These are phyloP conservation scores for Trichophyton schoenleinii DNA, from an alignment of 2,329 filamentous ascomycete genomes.

Conservation along the genomic window DNA sequence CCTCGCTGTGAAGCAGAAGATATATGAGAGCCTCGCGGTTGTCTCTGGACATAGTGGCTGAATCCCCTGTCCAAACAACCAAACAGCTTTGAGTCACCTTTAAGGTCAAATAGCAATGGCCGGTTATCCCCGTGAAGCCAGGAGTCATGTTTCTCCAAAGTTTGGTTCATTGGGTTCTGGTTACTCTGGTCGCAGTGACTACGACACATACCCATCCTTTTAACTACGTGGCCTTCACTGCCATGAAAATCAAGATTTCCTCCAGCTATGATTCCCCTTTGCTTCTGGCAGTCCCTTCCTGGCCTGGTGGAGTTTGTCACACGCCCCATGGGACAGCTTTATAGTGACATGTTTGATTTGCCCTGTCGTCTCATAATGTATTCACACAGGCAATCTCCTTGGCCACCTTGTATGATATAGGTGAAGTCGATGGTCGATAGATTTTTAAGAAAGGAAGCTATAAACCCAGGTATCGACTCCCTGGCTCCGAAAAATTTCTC, in stretches of 20 bases:
- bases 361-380: not conserved
- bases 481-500: not conserved
- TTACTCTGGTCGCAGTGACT: not conserved
- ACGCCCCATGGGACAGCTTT: not conserved
- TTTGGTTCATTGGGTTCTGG: not conserved
- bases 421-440: not conserved
- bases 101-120: not conserved
- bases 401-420: not conserved
- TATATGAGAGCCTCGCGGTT: slow-evolving; percentile 87
- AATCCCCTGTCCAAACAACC: not conserved
- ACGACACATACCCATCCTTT: not conserved
- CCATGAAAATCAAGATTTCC: not conserved
- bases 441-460: not conserved
- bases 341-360: slow-evolving; percentile 2
- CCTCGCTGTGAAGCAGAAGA: slow-evolving; percentile 75
- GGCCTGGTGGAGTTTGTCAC: not conserved
- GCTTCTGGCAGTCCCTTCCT: not conserved
- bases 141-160: not conserved
- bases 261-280: not conserved
- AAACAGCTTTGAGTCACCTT: not conserved
- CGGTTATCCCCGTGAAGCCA: not conserved
- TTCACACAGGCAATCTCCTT: slow-evolving; percentile 2
- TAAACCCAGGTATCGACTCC: not conserved
- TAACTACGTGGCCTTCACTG: not conserved
- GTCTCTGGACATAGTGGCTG: slow-evolving; percentile 49